Evolutionary conservation across 2,329 filamentous ascomycete genomes (phyloP).

Genomic region (Trichoderma polysporum): DNA sequence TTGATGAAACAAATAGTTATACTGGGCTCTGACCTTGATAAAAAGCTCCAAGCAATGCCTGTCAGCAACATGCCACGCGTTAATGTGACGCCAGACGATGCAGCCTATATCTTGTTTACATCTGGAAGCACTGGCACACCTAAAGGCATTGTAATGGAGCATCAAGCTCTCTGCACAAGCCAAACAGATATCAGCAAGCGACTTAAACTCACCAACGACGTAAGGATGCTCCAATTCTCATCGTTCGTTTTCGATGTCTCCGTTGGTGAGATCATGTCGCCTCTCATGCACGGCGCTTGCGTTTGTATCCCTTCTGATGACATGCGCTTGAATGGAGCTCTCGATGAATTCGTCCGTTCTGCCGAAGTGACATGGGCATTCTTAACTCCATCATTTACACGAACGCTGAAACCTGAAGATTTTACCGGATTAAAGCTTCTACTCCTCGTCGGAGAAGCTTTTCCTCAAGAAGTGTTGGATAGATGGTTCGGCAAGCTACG

Average conservation of each 20-base stretch:
- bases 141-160: constrained; percentile 17
- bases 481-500: constrained; percentile 3
- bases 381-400: constrained; percentile 14
- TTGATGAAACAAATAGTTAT: background rate
- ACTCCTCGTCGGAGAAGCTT: background rate
- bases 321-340: background rate
- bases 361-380: background rate
- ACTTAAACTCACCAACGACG: background rate
- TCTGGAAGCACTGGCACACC: constrained; percentile 16
- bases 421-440: background rate
- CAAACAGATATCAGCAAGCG: background rate
- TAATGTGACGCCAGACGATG: background rate
- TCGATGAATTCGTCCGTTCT: background rate
- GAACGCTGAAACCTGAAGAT: background rate
- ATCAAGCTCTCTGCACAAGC: constrained; percentile 7
- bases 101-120: constrained; percentile 15
- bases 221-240: constrained; percentile 22
- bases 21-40: background rate
- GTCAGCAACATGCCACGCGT: background rate
- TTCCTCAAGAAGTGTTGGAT: constrained; percentile 3
- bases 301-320: constrained; percentile 22
- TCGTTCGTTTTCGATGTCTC: constrained; percentile 24
- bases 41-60: background rate
- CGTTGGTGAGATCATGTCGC: constrained; percentile 19
- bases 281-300: constrained; percentile 16